A percentile compares a stretch with the other conserved stretches of the same genome.
Evolutionary conservation across 805 yeast species (phyloP).

Genomic region (Candida palmyrensis): DNA sequence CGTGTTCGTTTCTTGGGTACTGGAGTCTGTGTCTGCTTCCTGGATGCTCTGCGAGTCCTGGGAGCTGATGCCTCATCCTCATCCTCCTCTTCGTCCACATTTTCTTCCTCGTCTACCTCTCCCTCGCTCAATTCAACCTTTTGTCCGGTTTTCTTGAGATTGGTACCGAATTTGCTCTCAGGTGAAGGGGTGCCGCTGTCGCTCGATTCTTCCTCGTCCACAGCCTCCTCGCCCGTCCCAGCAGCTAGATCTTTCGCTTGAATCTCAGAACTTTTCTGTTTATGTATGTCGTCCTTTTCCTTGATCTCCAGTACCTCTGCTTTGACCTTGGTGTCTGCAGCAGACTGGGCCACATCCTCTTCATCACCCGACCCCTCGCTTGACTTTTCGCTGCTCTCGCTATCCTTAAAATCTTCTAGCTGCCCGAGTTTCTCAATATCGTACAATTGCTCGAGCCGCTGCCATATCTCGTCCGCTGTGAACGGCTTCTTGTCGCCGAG

Average conservation of each 20-base stretch:
- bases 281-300: constrained; percentile 6
- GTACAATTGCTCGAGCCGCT: constrained; percentile 47
- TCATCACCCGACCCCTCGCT: constrained; percentile 5
- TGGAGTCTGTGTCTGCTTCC: neutral
- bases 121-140: constrained; percentile 6
- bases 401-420: constrained; percentile 12
- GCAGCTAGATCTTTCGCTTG: too few species aligned
- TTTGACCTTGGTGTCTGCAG: too few species aligned
- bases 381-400: constrained; percentile 1
- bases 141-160: constrained; percentile 6
- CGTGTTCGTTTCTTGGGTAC: constrained; percentile 12
- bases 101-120: constrained; percentile 4
- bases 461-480: constrained; percentile 52
- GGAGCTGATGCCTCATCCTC: constrained; percentile 7
- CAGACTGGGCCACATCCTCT: constrained; percentile 5
- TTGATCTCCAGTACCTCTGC: too few species aligned
- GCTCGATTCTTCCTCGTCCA: constrained; percentile 6
- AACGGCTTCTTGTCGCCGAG: constrained; percentile 17
- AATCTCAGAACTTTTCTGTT: too few species aligned
- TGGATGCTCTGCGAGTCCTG: constrained; percentile 5
- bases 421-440: constrained; percentile 55
- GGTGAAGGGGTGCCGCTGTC: constrained; percentile 4
- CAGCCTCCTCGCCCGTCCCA: constrained; percentile 6
- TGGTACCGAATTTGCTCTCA: neutral
- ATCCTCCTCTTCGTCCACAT: constrained; percentile 2